Evolutionary conservation across 1,284 basidiomycete species (phyloP).

Genomic region (Mrakiaceae sp.): DNA sequence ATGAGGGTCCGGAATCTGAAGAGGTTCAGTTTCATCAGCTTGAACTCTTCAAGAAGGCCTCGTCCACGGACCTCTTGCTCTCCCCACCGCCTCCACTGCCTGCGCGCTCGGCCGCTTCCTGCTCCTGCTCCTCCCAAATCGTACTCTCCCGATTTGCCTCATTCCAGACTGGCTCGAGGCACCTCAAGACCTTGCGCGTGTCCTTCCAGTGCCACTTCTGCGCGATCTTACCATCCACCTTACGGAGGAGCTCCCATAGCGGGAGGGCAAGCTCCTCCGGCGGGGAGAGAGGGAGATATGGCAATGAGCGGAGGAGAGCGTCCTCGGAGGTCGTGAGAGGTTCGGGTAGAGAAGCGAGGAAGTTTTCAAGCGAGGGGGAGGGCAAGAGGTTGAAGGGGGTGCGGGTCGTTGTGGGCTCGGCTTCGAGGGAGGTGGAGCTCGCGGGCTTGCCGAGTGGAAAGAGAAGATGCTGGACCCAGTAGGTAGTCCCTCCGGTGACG

Average conservation of each 20-base stretch:
- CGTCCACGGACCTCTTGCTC: conserved; percentile 18
- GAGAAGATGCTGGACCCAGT: conserved; percentile 83
- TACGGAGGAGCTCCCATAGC: conserved; percentile 56
- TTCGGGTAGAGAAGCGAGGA: conserved; percentile 1
- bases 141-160: conserved; percentile 56
- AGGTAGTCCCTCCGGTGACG: conserved; percentile 87
- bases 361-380: conserved; percentile 12
- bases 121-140: conserved; percentile 49
- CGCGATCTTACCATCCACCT: conserved; percentile 65
- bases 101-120: conserved; percentile 39
- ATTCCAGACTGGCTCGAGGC: conserved; percentile 67
- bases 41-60: not conserved
- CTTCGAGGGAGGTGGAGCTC: conserved; percentile 27
- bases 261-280: conserved; percentile 46
- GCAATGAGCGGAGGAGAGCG: not conserved
- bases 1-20: conserved; percentile 68
- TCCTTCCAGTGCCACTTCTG: conserved; percentile 92
- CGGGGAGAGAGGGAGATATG: conserved; percentile 28
- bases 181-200: conserved; percentile 75
- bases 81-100: conserved; percentile 8
- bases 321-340: conserved; percentile 1
- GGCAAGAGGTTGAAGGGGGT: conserved; percentile 11
- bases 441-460: conserved; percentile 26
- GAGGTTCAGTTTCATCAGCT: not conserved
- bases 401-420: conserved; percentile 7